phyloP scores from a whole-genome alignment of 768 basidiomycete genomes.

The Calocera cornea region DNA sequence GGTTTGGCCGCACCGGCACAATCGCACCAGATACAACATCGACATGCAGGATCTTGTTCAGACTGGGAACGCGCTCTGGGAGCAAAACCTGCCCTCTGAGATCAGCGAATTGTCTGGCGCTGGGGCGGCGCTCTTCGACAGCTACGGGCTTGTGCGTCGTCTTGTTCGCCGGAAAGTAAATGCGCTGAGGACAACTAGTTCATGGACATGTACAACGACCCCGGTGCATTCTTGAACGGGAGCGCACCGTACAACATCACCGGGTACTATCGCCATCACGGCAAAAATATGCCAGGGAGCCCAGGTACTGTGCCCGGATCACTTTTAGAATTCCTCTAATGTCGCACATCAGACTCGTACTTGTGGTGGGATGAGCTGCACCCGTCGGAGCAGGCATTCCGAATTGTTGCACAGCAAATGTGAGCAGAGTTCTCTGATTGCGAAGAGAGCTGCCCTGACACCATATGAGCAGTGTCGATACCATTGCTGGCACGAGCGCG shows the following conservation, averaged over 20 bases:
- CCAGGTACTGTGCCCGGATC: no score
- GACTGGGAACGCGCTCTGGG: constrained; percentile 36
- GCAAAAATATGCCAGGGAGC: no score
- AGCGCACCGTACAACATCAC: constrained; percentile 49
- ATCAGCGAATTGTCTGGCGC: not conserved
- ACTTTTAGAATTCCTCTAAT: no score
- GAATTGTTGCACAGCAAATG: no score
- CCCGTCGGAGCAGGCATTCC: no score
- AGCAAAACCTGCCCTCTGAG: not conserved
- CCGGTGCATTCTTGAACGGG: constrained; percentile 44
- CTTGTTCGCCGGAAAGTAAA: not conserved
- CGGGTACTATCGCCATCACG: constrained; percentile 27
- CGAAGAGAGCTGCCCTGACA: no score
- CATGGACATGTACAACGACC: constrained; percentile 41
- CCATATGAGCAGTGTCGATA: no score
- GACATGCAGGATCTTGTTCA: constrained; percentile 40
- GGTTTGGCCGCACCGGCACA: constrained; percentile 37
- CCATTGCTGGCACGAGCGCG: no score
- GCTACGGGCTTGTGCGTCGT: not conserved
- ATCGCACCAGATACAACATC: constrained; percentile 44
- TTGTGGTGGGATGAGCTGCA: no score
- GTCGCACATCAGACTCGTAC: no score
- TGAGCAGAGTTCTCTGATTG: no score
- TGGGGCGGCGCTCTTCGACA: not conserved
- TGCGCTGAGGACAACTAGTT: constrained; percentile 26